Evolutionary conservation across 1,139 yeast genomes (phyloP).

Genomic region (Diutina mesorugosa): DNA sequence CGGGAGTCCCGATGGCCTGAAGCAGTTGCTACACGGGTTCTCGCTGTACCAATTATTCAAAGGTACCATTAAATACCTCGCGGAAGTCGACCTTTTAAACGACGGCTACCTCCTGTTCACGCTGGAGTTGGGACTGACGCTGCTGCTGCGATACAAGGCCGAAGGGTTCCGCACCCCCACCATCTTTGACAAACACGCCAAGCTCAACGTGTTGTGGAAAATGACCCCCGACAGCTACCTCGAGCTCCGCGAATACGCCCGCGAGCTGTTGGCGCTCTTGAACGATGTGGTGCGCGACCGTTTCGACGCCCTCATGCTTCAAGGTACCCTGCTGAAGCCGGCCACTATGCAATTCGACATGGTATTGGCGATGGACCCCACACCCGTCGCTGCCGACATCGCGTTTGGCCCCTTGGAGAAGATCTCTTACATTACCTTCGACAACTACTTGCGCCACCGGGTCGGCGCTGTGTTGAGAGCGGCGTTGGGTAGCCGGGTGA

Average conservation of each 20-base stretch:
- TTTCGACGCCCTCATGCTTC: constrained; percentile 73
- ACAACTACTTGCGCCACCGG: constrained; percentile 50
- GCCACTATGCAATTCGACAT: constrained; percentile 53
- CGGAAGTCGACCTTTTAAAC: constrained; percentile 55
- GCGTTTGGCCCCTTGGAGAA: constrained; percentile 62
- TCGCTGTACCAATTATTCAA: constrained; percentile 88
- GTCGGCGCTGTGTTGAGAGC: constrained; percentile 43
- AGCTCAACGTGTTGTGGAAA: constrained; percentile 71
- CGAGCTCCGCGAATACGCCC: constrained; percentile 51
- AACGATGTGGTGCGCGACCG: constrained; percentile 76
- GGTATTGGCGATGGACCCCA: constrained; percentile 37
- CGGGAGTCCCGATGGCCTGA: constrained; percentile 68
- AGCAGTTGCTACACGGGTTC: constrained; percentile 71
- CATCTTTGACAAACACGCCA: constrained; percentile 60
- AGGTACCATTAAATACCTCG: constrained; percentile 71
- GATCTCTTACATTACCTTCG: constrained; percentile 59
- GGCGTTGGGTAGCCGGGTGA: constrained; percentile 60
- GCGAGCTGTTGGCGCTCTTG: constrained; percentile 51
- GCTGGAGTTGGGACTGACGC: constrained; percentile 32
- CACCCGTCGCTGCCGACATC: constrained; percentile 19
- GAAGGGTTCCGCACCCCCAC: constrained; percentile 63
- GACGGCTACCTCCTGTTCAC: constrained; percentile 55
- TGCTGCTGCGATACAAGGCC: constrained; percentile 33
- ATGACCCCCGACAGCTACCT: constrained; percentile 62
- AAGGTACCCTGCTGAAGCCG: constrained; percentile 31